Evolutionary conservation across 176 grass and related monocot species (phyloP), one percentile per base, ranked within the genome.

Genomic region (Saccharum spontaneum): DNA sequence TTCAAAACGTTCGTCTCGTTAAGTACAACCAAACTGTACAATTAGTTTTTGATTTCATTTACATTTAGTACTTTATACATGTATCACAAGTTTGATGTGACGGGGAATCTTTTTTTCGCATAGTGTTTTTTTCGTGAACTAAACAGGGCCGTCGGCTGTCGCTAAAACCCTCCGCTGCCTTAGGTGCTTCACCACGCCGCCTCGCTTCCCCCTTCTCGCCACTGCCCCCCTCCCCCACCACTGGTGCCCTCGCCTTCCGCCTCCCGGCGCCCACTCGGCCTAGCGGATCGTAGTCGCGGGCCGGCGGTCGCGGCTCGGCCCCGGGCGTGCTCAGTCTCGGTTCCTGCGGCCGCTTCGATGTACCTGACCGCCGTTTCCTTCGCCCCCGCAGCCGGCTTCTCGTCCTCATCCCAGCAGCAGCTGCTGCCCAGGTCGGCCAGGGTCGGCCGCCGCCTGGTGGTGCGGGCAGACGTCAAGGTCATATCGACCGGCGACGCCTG

Each of bases 401-500:
- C 28, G 45, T 20, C 63, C 73, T 80, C 63, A 24, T 79, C 71
- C 31, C 10, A 20, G 22, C 36, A 20, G 22, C 36, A 76, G 62
- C 31, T 12, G 68, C 39, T 69, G 1, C 44, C 20, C 38, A 77
- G 57, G 59, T 13, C 22, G 73, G 57, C 55, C 55, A 86, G 68
- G 67, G 20, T 17, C 28, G 61, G 54, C 84, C 48, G 69, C 39
- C 80, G 80, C 31, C 75, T 90, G 22, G 75, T 57, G 1, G 93
- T 83, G 69, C 92, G 88, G 66, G 90, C 93, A 6, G 86, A 84
- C 40, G 79, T 89, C 30, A 98, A 95, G 78, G 91, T 90, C 50
- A 94, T 98, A 65, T 86, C 75, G 23, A 92, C 89, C 33, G 93
- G 88, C 7, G 86, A 90, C 2, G 74, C 89, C 44, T 95, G 91